phyloP scores from a whole-genome alignment of 345 rosid genomes.

The Carallia pectinifolia region DNA sequence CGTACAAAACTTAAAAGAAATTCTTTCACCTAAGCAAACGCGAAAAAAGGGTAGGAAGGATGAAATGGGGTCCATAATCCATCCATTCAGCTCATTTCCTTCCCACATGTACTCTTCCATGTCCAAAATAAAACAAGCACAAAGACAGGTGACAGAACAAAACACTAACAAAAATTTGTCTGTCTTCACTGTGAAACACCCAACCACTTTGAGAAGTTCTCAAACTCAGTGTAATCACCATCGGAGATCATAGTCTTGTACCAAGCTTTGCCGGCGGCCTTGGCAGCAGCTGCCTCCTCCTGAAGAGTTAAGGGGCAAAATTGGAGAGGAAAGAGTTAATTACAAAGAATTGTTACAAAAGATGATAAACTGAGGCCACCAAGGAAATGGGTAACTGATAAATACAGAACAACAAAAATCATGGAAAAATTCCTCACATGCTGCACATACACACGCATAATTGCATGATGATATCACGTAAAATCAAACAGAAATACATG shows the following conservation, averaged over 20 bases:
- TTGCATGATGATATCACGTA: no score
- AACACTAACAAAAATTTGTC: not conserved
- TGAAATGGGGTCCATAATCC: not conserved
- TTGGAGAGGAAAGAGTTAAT: no score
- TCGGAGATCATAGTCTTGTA: slow-evolving; percentile 90
- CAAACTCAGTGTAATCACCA: slow-evolving; percentile 85
- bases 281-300: slow-evolving; percentile 80
- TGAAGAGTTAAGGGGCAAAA: slow-evolving; percentile 16
- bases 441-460: no score
- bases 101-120: not conserved
- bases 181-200: slow-evolving; percentile 56
- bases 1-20: not conserved
- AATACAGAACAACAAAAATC: no score
- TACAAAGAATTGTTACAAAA: no score
- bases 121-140: slow-evolving; percentile 1
- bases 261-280: slow-evolving; percentile 93
- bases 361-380: no score
- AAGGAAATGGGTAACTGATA: no score
- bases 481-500: no score
- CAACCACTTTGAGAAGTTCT: slow-evolving; percentile 84
- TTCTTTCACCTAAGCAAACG: slow-evolving; percentile 1
- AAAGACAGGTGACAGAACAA: not conserved
- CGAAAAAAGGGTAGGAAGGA: not conserved
- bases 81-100: not conserved
- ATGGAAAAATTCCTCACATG: no score